Conservation (phyloP, 2,329 filamentous ascomycete species). For the Sclerotinia minor region DNA sequence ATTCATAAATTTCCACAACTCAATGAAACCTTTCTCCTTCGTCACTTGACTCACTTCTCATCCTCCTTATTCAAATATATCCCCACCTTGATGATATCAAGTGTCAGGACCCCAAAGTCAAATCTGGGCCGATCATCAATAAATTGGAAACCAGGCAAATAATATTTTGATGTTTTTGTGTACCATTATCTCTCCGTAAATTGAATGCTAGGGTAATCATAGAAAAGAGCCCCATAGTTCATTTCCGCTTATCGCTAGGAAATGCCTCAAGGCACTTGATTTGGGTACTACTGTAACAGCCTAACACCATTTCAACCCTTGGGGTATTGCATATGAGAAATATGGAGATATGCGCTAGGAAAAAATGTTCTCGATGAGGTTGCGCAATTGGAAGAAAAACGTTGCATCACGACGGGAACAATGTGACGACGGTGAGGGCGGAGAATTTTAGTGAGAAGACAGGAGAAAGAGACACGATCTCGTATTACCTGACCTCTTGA, state of each 20-base stretch:
- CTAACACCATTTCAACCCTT: neutral
- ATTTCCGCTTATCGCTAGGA: slow-evolving; percentile 20
- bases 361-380: slow-evolving; percentile 7
- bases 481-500: slow-evolving; percentile 3
- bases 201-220: neutral
- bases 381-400: slow-evolving; percentile 9
- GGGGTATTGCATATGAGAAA: neutral
- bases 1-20: neutral
- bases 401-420: neutral
- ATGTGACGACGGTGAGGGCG: slow-evolving; percentile 5
- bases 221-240: slow-evolving; percentile 7
- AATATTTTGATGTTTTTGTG: neutral
- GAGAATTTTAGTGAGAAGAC: neutral
- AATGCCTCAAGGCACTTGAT: slow-evolving; percentile 4
- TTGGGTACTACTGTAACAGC: too few species aligned
- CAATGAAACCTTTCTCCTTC: neutral
- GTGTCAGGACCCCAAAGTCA: neutral
- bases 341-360: slow-evolving; percentile 2
- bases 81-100: slow-evolving; percentile 12
- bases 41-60: neutral
- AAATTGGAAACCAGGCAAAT: slow-evolving; percentile 9
- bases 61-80: neutral
- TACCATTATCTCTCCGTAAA: neutral
- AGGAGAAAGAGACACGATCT: slow-evolving; percentile 9
- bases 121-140: neutral